Percentiles rank a stretch among this genome's conserved stretches.
Evolutionary conservation across 2,329 filamentous ascomycete genomes (phyloP).

Genomic region (Eutypa lata): DNA sequence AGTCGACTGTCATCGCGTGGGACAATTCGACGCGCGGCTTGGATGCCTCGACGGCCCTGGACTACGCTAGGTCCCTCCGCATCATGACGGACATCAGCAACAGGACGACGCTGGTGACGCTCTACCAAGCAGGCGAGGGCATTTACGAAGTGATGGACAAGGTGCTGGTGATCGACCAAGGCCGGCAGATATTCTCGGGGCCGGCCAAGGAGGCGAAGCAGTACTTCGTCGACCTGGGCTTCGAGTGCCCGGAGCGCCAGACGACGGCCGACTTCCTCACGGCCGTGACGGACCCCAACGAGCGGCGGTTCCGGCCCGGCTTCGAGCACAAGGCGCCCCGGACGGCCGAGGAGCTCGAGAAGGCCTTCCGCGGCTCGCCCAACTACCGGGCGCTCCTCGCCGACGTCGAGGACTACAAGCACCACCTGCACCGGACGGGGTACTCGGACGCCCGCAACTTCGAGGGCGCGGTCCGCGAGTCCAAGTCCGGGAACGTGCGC

Average conservation of each 20-base stretch:
- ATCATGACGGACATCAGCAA: constrained; percentile 75
- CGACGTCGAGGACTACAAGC: constrained; percentile 53
- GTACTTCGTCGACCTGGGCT: constrained; percentile 67
- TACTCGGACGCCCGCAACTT: constrained; percentile 63
- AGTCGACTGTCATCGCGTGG: constrained; percentile 72
- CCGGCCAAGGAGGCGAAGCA: constrained; percentile 56
- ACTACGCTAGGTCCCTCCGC: constrained; percentile 68
- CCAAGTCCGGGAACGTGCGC: constrained; percentile 64
- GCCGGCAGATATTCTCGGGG: constrained; percentile 62
- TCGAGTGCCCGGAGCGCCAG: constrained; percentile 52
- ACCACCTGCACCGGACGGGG: constrained; percentile 48
- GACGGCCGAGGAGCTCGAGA: constrained; percentile 63
- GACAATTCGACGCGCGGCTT: constrained; percentile 80
- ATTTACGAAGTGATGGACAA: constrained; percentile 66
- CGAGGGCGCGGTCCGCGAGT: constrained; percentile 60
- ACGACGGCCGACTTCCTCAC: constrained; percentile 79
- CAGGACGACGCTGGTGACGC: constrained; percentile 44
- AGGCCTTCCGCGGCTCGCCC: constrained; percentile 62
- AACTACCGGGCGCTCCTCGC: constrained; percentile 57
- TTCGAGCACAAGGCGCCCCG: constrained; percentile 66
- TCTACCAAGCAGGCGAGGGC: constrained; percentile 42
- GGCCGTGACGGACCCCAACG: constrained; percentile 69
- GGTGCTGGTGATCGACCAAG: constrained; percentile 72
- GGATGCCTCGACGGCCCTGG: constrained; percentile 74
- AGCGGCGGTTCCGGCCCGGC: constrained; percentile 64